Evolutionary conservation across 2,329 filamentous ascomycete species (phyloP).

Genomic region (Gliomastix tumulicola): DNA sequence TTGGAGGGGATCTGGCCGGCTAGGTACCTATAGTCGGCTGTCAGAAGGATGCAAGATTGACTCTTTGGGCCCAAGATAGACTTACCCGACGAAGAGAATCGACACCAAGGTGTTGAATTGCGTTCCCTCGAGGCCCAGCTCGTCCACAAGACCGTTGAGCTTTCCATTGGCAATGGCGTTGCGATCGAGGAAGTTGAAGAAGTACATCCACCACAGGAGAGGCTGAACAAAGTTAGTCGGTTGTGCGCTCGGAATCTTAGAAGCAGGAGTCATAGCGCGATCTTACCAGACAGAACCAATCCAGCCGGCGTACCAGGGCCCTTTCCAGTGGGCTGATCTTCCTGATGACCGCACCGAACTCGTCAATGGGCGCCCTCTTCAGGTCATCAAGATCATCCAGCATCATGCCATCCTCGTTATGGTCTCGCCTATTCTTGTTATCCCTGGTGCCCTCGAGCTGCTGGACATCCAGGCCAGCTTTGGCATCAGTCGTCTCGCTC

Average conservation of each 20-base stretch:
- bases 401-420: no score
- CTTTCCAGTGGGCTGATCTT: no score
- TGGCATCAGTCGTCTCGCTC: no score
- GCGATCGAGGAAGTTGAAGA: slow-evolving; percentile 17
- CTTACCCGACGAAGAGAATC: slow-evolving; percentile 16
- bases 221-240: no score
- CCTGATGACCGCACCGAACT: no score
- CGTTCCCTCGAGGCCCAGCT: slow-evolving; percentile 15
- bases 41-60: no score
- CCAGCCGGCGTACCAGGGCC: slow-evolving; percentile 24
- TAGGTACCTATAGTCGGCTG: slow-evolving; percentile 35
- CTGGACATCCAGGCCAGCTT: no score
- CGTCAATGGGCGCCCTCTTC: no score
- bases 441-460: no score
- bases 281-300: slow-evolving; percentile 21
- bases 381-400: no score
- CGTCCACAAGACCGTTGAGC: slow-evolving; percentile 15
- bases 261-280: neutral
- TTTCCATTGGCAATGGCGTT: slow-evolving; percentile 21
- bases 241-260: neutral
- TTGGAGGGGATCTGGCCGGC: slow-evolving; percentile 44
- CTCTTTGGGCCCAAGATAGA: no score
- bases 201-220: slow-evolving; percentile 15
- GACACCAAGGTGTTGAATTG: slow-evolving; percentile 24
- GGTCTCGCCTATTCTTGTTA: no score